A percentile compares a stretch with the other conserved stretches of the same genome.
Evolutionary conservation across 768 basidiomycete genomes (phyloP).

Genomic region (Suillus subalutaceus): DNA sequence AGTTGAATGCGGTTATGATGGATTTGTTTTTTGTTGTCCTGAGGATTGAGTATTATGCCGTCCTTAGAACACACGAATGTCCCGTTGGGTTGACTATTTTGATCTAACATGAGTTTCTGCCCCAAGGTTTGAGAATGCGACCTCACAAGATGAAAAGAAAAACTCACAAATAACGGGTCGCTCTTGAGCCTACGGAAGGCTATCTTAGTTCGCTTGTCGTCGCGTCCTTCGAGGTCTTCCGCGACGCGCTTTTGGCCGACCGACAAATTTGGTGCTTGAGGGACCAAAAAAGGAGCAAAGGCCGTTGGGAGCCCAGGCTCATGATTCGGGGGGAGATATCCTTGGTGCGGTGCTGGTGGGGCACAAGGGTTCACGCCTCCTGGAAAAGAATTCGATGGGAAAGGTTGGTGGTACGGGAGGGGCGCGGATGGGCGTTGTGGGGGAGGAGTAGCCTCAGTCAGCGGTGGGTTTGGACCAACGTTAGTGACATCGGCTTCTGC

Average conservation of each 20-base stretch:
- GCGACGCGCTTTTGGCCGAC: background rate
- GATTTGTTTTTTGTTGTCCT: background rate
- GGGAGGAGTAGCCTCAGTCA: background rate
- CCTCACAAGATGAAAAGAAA: background rate
- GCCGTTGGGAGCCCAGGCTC: background rate
- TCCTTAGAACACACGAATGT: background rate
- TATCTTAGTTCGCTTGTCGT: background rate
- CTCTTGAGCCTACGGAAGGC: rapidly evolving
- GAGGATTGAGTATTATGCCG: too few relatives aligned
- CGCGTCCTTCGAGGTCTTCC: background rate
- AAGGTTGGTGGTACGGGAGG: background rate
- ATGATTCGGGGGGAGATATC: background rate
- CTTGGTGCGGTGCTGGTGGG: background rate
- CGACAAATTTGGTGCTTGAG: background rate
- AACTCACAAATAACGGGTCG: background rate
- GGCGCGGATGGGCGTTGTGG: too few relatives aligned
- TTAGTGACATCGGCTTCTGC: background rate
- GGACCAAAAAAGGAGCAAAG: background rate
- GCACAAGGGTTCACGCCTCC: background rate
- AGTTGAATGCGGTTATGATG: background rate
- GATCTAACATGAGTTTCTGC: background rate
- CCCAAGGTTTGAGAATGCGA: background rate
- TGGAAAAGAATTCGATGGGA: background rate
- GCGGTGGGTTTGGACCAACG: background rate
- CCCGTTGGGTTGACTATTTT: background rate